Evolutionary conservation across 331 rosid genomes (phyloP).

Genomic region (Erythrophleum ivorense): DNA sequence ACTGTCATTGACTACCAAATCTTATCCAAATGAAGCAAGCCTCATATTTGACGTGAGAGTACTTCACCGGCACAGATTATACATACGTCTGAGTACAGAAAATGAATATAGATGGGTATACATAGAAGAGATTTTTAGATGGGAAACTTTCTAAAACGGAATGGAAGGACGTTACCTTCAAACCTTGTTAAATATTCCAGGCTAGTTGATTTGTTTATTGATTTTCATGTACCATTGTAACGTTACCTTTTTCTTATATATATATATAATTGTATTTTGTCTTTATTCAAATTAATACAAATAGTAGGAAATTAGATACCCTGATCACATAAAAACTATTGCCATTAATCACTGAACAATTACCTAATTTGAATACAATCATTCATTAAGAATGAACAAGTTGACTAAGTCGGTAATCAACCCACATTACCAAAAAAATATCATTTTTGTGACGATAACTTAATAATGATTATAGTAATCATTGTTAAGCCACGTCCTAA

Average conservation of each 20-base stretch:
- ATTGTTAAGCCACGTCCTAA: no score
- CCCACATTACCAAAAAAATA: no score
- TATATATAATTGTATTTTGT: background rate
- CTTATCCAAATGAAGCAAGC: slow-evolving; percentile 28
- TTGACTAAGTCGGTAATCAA: no score
- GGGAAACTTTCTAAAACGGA: background rate
- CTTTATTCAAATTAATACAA: background rate
- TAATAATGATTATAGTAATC: no score
- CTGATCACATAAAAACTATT: no score
- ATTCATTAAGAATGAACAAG: no score
- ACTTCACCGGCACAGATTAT: background rate
- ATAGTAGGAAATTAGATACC: no score
- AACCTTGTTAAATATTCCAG: background rate
- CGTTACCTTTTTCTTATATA: background rate
- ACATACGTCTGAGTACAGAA: background rate
- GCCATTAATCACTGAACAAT: no score
- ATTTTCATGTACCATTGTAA: background rate
- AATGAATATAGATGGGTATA: background rate
- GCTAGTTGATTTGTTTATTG: background rate
- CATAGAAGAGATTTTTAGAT: background rate
- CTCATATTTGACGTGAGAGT: background rate
- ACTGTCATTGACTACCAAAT: slow-evolving; percentile 70
- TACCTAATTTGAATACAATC: no score
- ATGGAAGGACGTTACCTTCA: slow-evolving; percentile 26
- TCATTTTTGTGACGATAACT: no score